Percentiles rank a stretch among this genome's conserved stretches.
phyloP scores from a whole-genome alignment of 2,329 filamentous ascomycete genomes.

The Fusarium sororula region DNA sequence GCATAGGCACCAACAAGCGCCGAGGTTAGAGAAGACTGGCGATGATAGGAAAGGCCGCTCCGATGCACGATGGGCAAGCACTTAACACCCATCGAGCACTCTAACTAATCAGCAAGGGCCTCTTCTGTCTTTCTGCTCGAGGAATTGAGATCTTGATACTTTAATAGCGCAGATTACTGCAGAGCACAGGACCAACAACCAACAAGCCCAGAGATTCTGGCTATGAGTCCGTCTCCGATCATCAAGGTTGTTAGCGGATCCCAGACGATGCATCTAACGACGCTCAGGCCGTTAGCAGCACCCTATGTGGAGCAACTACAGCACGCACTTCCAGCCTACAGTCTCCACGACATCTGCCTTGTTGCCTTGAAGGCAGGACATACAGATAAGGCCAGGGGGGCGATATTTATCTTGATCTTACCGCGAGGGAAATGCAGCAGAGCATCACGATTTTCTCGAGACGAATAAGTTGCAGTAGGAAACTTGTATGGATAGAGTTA shows the following conservation, averaged over 20 bases:
- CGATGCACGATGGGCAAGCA: neutral
- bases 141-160: neutral
- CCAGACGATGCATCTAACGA: constrained; percentile 18
- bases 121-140: neutral
- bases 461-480: neutral
- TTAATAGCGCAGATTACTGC: neutral
- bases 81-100: neutral
- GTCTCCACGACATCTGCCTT: neutral
- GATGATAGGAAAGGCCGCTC: neutral
- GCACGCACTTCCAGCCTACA: constrained; percentile 23
- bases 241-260: constrained; percentile 33
- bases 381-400: neutral
- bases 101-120: neutral
- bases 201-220: neutral
- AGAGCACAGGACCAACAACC: neutral
- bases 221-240: constrained; percentile 12
- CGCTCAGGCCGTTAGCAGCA: constrained; percentile 34
- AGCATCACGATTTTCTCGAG: neutral
- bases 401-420: neutral
- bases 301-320: constrained; percentile 25
- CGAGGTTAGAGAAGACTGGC: neutral
- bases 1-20: neutral
- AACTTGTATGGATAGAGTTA: neutral
- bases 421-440: neutral
- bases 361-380: constrained; percentile 8